Evolutionary conservation across 83 land plant genomes (phyloP), one percentile per base, ranked within the genome.

Genomic region (Picea engelmannii): DNA sequence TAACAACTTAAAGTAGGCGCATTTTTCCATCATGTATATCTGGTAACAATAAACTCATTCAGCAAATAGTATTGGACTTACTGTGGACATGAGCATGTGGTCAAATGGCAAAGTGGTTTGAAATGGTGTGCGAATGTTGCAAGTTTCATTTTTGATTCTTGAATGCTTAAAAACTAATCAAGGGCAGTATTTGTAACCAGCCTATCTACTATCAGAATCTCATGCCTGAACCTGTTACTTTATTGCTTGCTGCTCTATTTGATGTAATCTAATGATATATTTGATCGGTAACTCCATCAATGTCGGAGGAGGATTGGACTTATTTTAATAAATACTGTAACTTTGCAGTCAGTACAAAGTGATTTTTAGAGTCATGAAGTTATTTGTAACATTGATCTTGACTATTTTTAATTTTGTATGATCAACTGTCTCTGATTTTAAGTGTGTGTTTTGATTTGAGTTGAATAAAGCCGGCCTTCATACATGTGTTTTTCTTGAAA

Each of bases 401-500:
- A 71, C 23, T n/a, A 20, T 38, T 71, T 71, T 71, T 40, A 42
- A 18, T 42, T 42, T 6, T 71, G 23, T 40, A 42, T 42, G 13
- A 11, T 52, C 58, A 52, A 52, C 3, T 12, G 58, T 71, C n/a
- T 6, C 12, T 71, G 7, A 40, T 71, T 71, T 8, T 42, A n/a
- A 71, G 55, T 40, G 18, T n/a, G 18, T n/a, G 3, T 5, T 71
- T 38, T 71, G 20, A 38, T 40, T 38, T 35, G 21, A 2, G 7
- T 42, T 71, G n/a, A 42, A 71, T 11, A 20, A 71, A 18, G 9
- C 8, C 52, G 16, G 23, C 5, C 52, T 71, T 71, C 76, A 21
- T 52, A 52, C 62, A 24, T 73, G 27, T 6, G 20, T 64, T 66
- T 63, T 38, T 16, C 58, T 24, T 79, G n/a, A 27, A 89, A 76